phyloP scores from a whole-genome alignment of 768 basidiomycete genomes.

The Strobilomyces confusus region DNA sequence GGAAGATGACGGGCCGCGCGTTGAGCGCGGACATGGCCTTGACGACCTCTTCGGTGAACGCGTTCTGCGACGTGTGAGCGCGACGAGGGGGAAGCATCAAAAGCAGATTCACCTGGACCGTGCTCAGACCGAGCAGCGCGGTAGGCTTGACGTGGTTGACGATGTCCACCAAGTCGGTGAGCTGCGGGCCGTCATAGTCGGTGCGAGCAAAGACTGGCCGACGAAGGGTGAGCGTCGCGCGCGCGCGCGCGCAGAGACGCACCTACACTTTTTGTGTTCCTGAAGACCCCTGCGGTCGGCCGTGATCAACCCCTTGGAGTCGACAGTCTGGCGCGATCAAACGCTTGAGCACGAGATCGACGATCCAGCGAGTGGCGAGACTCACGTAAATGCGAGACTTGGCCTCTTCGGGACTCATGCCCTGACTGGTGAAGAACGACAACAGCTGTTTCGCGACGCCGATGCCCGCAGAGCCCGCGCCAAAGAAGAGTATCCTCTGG shows the following conservation, averaged over 20 bases:
- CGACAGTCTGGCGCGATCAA: conserved; percentile 51
- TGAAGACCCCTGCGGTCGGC: conserved; percentile 63
- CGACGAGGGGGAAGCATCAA: neutral
- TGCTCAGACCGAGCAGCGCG: conserved; percentile 72
- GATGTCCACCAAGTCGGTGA: conserved; percentile 61
- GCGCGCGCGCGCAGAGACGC: neutral
- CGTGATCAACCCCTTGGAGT: conserved; percentile 74
- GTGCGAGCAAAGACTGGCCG: conserved; percentile 62
- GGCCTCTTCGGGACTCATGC: conserved; percentile 64
- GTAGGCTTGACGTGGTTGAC: conserved; percentile 72
- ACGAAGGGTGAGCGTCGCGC: neutral
- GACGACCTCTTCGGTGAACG: conserved; percentile 64
- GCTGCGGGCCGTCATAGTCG: conserved; percentile 61
- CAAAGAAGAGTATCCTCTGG: conserved; percentile 55
- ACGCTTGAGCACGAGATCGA: conserved; percentile 11
- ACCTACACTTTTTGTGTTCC: conserved; percentile 69
- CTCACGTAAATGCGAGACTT: conserved; percentile 62
- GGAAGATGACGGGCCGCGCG: conserved; percentile 74
- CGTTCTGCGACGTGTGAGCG: conserved; percentile 31
- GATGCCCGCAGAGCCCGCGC: conserved; percentile 51
- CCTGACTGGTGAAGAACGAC: conserved; percentile 49
- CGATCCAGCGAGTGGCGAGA: conserved; percentile 1
- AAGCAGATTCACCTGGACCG: conserved; percentile 33
- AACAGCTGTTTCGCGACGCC: conserved; percentile 50
- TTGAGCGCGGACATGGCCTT: conserved; percentile 62